These are phyloP conservation scores for Dipodascus geniculatus DNA, from an alignment of 805 yeast species.

Conservation along the genomic window DNA sequence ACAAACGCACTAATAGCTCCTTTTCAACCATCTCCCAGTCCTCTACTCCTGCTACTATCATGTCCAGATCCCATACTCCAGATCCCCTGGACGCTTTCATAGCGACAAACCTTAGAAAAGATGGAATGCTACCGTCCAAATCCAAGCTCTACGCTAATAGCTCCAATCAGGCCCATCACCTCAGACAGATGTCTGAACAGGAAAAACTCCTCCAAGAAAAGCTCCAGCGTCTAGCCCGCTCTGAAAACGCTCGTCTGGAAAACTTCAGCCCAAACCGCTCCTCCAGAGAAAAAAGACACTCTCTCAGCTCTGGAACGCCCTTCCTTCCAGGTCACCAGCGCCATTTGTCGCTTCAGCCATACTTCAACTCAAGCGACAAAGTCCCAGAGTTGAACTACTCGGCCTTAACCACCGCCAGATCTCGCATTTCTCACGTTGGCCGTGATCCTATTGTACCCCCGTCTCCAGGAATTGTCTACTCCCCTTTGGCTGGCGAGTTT, in stretches of 20 bases:
- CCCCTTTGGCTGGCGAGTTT: not conserved
- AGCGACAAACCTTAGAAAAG: not conserved
- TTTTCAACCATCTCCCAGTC: not conserved
- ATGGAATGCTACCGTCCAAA: not conserved
- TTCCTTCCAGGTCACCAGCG: not conserved
- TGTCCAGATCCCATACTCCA: not conserved
- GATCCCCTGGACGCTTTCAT: not conserved
- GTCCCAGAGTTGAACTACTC: not conserved
- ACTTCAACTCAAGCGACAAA: constrained; percentile 1
- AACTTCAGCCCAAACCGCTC: not conserved
- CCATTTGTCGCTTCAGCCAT: constrained; percentile 1
- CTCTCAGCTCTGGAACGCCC: not conserved
- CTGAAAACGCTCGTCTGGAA: constrained; percentile 19
- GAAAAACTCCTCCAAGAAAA: constrained; percentile 17
- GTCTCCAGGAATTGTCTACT: too few species aligned
- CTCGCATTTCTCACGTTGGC: not conserved
- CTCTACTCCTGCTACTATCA: not conserved
- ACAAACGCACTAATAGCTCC: not conserved
- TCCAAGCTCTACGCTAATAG: not conserved
- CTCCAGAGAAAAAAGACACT: not conserved
- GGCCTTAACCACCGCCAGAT: not conserved
- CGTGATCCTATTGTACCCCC: not conserved
- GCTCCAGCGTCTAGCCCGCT: constrained; percentile 18
- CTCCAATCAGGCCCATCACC: not conserved
- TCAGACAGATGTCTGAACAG: constrained; percentile 8